A percentile compares a stretch with the other conserved stretches of the same genome.
These are phyloP conservation scores for Bjerkandera adusta DNA, from an alignment of 1,284 basidiomycete species.

Conservation along the genomic window DNA sequence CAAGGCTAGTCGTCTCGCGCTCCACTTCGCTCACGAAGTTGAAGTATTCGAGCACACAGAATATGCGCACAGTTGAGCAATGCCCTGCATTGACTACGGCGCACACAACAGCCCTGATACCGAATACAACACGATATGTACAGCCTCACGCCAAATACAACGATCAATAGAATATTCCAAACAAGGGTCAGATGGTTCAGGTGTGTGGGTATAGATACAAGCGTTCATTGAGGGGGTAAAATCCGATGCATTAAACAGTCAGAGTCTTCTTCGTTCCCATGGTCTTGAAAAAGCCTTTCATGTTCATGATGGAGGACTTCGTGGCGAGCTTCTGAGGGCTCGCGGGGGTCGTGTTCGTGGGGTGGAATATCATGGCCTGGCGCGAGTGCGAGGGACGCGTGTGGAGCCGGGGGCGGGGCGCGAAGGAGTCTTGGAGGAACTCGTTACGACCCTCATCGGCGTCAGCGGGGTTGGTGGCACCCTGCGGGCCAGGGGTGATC, in stretches of 20 bases:
- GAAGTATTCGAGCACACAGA: too few species aligned
- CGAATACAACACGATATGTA: too few species aligned
- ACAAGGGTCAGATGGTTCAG: too few species aligned
- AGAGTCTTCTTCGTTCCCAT: conserved; percentile 17
- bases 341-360: conserved; percentile 1
- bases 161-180: too few species aligned
- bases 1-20: too few species aligned
- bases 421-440: conserved; percentile 30
- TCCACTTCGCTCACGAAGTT: too few species aligned
- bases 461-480: conserved; percentile 29
- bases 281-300: conserved; percentile 17
- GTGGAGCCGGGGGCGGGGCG: conserved; percentile 17
- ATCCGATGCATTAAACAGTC: conserved; percentile 11
- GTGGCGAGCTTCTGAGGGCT: conserved; percentile 6
- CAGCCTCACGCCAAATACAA: too few species aligned
- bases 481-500: conserved; percentile 26
- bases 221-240: too few species aligned
- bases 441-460: conserved; percentile 23
- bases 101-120: too few species aligned
- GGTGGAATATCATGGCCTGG: too few species aligned
- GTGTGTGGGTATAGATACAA: not conserved
- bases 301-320: conserved; percentile 13
- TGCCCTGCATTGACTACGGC: too few species aligned
- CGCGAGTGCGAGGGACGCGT: not conserved
- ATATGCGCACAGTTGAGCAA: too few species aligned